Percentiles rank a stretch among this genome's conserved stretches.
Evolutionary conservation across 2,329 filamentous ascomycete species (phyloP).

Genomic region (Chrysoporthe cubensis): DNA sequence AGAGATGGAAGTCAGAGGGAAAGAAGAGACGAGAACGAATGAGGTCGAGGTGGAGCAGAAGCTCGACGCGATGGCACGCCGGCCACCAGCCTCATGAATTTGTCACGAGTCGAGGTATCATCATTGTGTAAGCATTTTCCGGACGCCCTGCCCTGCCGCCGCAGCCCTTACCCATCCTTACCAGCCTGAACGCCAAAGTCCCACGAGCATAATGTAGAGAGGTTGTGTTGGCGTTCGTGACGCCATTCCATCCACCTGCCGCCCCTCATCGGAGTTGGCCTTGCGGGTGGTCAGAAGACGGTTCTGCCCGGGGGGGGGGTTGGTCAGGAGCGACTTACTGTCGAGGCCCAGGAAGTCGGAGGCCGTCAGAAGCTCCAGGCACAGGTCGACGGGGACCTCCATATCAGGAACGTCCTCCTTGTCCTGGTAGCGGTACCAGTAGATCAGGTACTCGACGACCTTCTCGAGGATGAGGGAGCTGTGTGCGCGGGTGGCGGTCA

Average conservation of each 20-base stretch:
- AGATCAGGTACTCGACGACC: conserved; percentile 82
- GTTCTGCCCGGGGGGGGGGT: background rate
- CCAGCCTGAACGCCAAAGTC: conserved; percentile 15
- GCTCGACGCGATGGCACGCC: background rate
- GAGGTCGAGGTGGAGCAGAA: background rate
- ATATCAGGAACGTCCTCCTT: conserved; percentile 76
- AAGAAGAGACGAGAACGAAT: background rate
- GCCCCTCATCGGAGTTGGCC: conserved; percentile 28
- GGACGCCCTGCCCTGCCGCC: conserved; percentile 14
- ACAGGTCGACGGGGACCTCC: conserved; percentile 79
- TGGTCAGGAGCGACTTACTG: conserved; percentile 44
- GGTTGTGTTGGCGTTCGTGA: conserved; percentile 5
- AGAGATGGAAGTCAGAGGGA: background rate
- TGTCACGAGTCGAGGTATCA: conserved; percentile 16
- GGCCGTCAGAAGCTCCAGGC: conserved; percentile 76
- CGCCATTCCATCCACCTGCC: conserved; percentile 19
- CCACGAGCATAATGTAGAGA: background rate
- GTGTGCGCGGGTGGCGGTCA: conserved; percentile 28
- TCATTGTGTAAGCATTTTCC: conserved; percentile 16
- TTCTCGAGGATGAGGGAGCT: conserved; percentile 78
- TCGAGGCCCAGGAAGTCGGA: conserved; percentile 77
- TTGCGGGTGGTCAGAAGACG: conserved; percentile 21
- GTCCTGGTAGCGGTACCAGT: conserved; percentile 75
- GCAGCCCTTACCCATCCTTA: conserved; percentile 6
- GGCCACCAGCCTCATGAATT: conserved; percentile 11